Base-by-base conservation (phyloP, 768 basidiomycete genomes). In the Termitomyces eurrhizus region DNA sequence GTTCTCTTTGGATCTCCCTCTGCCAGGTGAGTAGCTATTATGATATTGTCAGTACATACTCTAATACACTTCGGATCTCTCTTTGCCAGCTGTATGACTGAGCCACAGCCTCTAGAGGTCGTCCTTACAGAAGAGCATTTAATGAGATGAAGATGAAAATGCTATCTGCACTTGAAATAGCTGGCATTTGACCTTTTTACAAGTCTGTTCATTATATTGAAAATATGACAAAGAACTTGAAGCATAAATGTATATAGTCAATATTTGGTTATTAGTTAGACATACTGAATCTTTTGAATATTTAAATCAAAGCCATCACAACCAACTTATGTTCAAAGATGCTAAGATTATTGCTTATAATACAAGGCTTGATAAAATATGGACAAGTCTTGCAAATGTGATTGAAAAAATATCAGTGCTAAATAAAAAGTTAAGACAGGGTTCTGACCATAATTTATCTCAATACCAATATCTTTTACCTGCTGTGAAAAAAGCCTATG, bases 301-400 rank as follows among this genome's bases (percentile, higher is more conserved):
- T n/a, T n/a, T 32, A 58, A 48, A 58, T 12, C 24, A 14, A 8
- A 21, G 26, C 14, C 45, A 60, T 5, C 52, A 55, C 33, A 55
- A 56, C 33, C 44, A 55, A 16, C 53, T 60, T 8, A 14, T 41
- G 1, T 24, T 36, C 41, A 36, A 60, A 36, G 59, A 60, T 49
- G 24, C 59, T n/a, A 60, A 60, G 16, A 60, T 60, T 26, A 11
- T 24, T 16, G 39, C 33, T 4, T 37, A 61, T 14, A 61, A 56
- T 33, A 18, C 16, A 21, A 39, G 53, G 29, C 14, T 50, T 21
- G 42, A 53, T 0, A 60, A 60, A 50, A 46, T 37, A 26, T 12
- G 18, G 3, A 8, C 42, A 32, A 56, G 32, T 21, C 32, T 56
- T 18, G 18, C 16, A 8, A 56, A 13, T 12, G 11, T 11, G 0